A percentile compares a stretch with the other conserved stretches of the same genome.
phyloP scores from a whole-genome alignment of 768 basidiomycete species.

The Termitomyces sp. region DNA sequence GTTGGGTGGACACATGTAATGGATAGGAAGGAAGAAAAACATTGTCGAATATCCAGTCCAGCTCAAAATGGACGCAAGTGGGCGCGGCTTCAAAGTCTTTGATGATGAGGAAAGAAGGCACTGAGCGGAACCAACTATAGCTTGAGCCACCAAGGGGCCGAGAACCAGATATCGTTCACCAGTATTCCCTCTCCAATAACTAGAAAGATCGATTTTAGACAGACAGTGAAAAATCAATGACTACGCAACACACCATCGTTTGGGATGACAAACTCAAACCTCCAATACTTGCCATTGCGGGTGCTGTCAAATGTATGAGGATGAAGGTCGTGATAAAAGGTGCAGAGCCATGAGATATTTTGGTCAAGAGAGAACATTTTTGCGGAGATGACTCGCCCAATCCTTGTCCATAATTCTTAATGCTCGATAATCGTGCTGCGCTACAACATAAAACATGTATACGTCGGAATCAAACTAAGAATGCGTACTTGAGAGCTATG shows the following conservation, averaged over 20 bases:
- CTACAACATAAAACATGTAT: not conserved
- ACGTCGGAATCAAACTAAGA: not conserved
- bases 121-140: conserved; percentile 50
- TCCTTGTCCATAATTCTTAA: not conserved
- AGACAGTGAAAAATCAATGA: not conserved
- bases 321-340: conserved; percentile 78
- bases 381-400: not conserved
- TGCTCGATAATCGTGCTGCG: not conserved
- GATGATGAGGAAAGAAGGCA: conserved; percentile 47
- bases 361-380: conserved; percentile 36
- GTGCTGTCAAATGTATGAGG: conserved; percentile 74
- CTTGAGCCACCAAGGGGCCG: conserved; percentile 60
- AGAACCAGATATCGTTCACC: conserved; percentile 67
- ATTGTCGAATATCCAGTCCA: conserved; percentile 59
- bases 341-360: conserved; percentile 58
- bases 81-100: conserved; percentile 25
- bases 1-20: conserved; percentile 57
- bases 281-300: conserved; percentile 63
- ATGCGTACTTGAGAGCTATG: not conserved
- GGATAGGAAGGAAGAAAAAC: conserved; percentile 57
- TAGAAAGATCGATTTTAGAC: conserved; percentile 22
- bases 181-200: conserved; percentile 83
- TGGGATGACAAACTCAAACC: conserved; percentile 64
- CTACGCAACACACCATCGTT: conserved; percentile 53
- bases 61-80: conserved; percentile 40